Evolutionary conservation across 2,329 filamentous ascomycete genomes (phyloP).

Genomic region (Fusarium sp.): DNA sequence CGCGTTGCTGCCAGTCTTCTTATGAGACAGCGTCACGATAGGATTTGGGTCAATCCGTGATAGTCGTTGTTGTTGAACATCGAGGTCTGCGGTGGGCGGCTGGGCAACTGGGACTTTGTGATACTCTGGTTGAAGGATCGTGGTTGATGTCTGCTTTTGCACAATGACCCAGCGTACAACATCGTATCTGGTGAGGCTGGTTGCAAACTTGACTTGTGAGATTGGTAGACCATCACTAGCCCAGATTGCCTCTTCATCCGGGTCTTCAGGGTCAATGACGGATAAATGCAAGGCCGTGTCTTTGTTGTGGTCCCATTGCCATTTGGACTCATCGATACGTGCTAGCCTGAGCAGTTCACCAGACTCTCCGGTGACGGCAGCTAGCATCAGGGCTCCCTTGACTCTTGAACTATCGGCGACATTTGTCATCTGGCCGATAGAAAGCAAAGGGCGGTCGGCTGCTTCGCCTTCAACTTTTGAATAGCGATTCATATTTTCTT

Average conservation of each 20-base stretch:
- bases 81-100: constrained; percentile 12
- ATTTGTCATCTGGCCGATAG: constrained; percentile 66
- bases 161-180: constrained; percentile 64
- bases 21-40: constrained; percentile 62
- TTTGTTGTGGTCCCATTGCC: constrained; percentile 64
- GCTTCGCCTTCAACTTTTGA: constrained; percentile 42
- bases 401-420: constrained; percentile 44
- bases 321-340: constrained; percentile 61
- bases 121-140: constrained; percentile 64
- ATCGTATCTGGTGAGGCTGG: constrained; percentile 51
- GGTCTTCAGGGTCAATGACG: constrained; percentile 53
- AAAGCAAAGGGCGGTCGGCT: constrained; percentile 56
- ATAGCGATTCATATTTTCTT: constrained; percentile 51
- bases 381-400: constrained; percentile 53
- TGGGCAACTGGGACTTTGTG: constrained; percentile 51
- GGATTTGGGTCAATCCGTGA: constrained; percentile 68
- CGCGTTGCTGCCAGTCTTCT: constrained; percentile 63
- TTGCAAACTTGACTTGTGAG: constrained; percentile 61
- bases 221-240: constrained; percentile 63
- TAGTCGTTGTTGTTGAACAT: constrained; percentile 45
- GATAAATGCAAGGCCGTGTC: constrained; percentile 61
- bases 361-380: constrained; percentile 65
- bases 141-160: constrained; percentile 64
- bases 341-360: constrained; percentile 69
- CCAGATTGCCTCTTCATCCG: constrained; percentile 66